Percentiles rank a stretch among this genome's conserved stretches.
Evolutionary conservation across 768 basidiomycete genomes (phyloP).

Genomic region (Podaxis sp.): DNA sequence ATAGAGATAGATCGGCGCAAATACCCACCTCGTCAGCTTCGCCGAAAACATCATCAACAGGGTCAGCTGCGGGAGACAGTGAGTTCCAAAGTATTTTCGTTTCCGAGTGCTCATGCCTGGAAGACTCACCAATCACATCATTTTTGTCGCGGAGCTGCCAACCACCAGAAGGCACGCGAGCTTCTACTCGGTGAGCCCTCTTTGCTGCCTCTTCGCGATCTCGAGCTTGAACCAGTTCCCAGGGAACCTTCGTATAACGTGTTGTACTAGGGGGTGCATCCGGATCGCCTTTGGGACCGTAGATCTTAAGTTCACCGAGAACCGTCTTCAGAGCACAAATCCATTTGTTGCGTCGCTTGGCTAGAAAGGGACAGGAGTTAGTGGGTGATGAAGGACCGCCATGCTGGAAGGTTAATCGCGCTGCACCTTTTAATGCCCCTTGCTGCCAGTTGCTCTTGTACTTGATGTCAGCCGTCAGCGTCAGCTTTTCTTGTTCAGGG

Average conservation of each 20-base stretch:
- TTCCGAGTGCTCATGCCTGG: background rate
- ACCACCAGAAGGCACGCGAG: conserved; percentile 31
- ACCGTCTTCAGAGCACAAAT: conserved; percentile 79
- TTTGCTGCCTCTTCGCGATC: conserved; percentile 29
- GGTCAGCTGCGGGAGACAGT: conserved; percentile 20
- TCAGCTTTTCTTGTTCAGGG: conserved; percentile 76
- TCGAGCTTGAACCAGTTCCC: conserved; percentile 48
- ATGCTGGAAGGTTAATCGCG: background rate
- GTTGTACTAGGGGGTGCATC: conserved; percentile 46
- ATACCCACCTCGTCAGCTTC: conserved; percentile 29
- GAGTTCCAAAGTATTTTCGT: background rate
- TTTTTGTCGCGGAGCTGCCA: conserved; percentile 52
- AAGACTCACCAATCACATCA: conserved; percentile 40
- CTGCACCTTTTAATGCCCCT: conserved; percentile 60
- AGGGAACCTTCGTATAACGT: conserved; percentile 71
- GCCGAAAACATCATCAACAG: conserved; percentile 40
- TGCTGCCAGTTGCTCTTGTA: conserved; percentile 89
- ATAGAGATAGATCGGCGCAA: background rate
- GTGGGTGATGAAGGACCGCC: conserved; percentile 5
- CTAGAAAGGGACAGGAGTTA: conserved; percentile 26
- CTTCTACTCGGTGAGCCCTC: conserved; percentile 15
- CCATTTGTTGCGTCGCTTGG: conserved; percentile 88
- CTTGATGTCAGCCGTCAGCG: conserved; percentile 75
- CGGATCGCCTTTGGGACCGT: conserved; percentile 59
- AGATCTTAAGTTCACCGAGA: conserved; percentile 67